A percentile compares a stretch with the other conserved stretches of the same genome.
phyloP scores from a whole-genome alignment of 169 alveolate species.

The Eimeria zaria region DNA sequence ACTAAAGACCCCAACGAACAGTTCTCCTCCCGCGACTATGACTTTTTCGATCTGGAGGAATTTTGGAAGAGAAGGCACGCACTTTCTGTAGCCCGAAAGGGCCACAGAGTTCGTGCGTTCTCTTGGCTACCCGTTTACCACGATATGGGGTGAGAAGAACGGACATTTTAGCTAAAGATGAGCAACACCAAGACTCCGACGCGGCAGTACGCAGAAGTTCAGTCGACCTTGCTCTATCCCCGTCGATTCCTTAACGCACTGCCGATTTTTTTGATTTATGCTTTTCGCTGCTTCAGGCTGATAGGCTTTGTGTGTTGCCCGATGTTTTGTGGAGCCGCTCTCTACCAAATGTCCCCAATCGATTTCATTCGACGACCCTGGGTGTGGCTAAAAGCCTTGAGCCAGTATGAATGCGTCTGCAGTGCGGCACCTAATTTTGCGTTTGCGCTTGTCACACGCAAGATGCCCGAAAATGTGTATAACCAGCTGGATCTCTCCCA shows the following conservation, averaged over 20 bases:
- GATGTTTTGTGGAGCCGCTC: constrained; percentile 86
- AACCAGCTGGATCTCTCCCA: constrained; percentile 86
- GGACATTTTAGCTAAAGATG: too few relatives aligned
- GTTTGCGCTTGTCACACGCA: constrained; percentile 88
- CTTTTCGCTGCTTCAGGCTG: constrained; percentile 77
- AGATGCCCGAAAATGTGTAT: constrained; percentile 85
- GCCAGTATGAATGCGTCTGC: constrained; percentile 86
- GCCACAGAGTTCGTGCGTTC: constrained; percentile 85
- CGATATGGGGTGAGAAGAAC: constrained; percentile 89
- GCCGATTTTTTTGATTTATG: not conserved
- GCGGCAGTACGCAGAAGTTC: not conserved
- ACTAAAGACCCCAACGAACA: constrained; percentile 68
- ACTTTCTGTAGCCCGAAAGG: constrained; percentile 72
- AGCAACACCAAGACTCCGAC: not conserved
- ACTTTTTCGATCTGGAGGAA: constrained; percentile 44
- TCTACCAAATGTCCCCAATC: constrained; percentile 90
- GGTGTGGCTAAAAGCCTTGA: constrained; percentile 89
- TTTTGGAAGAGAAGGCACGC: constrained; percentile 81
- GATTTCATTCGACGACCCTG: constrained; percentile 90
- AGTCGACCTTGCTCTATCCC: not conserved
- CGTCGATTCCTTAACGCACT: not conserved
- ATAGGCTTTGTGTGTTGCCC: constrained; percentile 90
- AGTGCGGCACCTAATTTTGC: constrained; percentile 92
- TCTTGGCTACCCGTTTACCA: constrained; percentile 91
- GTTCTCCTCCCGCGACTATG: constrained; percentile 60